Evolutionary conservation across 2,329 filamentous ascomycete genomes (phyloP).

Genomic region (Trichoderma pleuroti): DNA sequence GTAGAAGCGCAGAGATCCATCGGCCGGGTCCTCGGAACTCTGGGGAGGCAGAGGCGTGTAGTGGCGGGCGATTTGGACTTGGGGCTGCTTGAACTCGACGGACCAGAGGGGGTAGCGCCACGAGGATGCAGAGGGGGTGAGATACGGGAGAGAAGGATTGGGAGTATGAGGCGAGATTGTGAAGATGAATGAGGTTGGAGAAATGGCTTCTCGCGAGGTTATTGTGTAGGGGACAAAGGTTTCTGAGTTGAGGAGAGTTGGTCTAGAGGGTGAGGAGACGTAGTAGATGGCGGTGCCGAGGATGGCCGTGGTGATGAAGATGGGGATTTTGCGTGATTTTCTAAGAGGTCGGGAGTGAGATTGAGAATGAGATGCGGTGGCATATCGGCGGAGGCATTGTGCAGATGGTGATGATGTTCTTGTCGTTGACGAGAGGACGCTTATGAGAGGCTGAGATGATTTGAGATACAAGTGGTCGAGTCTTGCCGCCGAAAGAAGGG

Average conservation of each 20-base stretch:
- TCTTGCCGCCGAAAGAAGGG: not conserved
- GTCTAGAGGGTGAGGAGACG: conserved; percentile 25
- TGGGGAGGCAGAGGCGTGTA: conserved; percentile 80
- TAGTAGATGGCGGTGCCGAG: conserved; percentile 29
- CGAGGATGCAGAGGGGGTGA: conserved; percentile 25
- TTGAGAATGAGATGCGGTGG: not conserved
- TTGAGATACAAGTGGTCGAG: not conserved
- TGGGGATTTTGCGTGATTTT: conserved; percentile 25
- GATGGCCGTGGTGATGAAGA: conserved; percentile 24
- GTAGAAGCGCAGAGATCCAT: conserved; percentile 62
- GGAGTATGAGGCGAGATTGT: conserved; percentile 50
- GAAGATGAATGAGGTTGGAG: conserved; percentile 66
- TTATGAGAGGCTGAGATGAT: not conserved
- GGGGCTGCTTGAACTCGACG: conserved; percentile 90
- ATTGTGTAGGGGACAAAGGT: conserved; percentile 66
- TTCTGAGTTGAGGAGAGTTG: conserved; percentile 49
- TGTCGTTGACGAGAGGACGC: not conserved
- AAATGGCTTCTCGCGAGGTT: conserved; percentile 57
- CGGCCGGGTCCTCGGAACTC: conserved; percentile 28
- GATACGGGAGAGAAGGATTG: conserved; percentile 29
- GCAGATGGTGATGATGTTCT: not conserved
- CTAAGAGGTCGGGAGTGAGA: not conserved
- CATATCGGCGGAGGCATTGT: not conserved
- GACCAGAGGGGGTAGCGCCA: conserved; percentile 68
- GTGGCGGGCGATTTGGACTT: conserved; percentile 84